Evolutionary conservation across 441 rosid genomes (phyloP).

Genomic region (Isatis lusitanica): DNA sequence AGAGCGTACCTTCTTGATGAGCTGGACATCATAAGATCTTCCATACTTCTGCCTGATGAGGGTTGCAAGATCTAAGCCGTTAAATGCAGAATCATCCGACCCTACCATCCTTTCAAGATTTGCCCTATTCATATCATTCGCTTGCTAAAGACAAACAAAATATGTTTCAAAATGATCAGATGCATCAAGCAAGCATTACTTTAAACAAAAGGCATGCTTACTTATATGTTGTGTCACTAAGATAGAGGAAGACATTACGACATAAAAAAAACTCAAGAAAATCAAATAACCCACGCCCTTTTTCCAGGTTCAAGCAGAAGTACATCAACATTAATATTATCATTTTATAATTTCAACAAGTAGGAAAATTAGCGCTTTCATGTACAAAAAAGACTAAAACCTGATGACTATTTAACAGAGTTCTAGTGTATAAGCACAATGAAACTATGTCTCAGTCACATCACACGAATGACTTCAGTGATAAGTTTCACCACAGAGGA

Average conservation of each 20-base stretch:
- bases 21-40: constrained; percentile 89
- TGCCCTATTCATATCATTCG: constrained; percentile 57
- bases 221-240: constrained; percentile 10
- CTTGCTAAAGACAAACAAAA: constrained; percentile 43
- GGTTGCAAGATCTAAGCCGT: constrained; percentile 90
- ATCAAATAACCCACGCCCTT: not conserved
- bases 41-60: constrained; percentile 92
- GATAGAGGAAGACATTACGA: not conserved
- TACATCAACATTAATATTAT: not conserved
- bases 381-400: not conserved
- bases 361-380: not conserved
- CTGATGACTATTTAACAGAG: not conserved
- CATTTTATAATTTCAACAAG: not conserved
- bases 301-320: constrained; percentile 1
- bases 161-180: not conserved
- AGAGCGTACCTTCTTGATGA: constrained; percentile 77
- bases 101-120: constrained; percentile 93
- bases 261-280: not conserved
- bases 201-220: not conserved
- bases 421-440: not conserved
- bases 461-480: too few species aligned
- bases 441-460: not conserved
- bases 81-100: constrained; percentile 80
- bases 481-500: too few species aligned
- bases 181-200: not conserved